Evolutionary conservation across 768 basidiomycete species (phyloP), one percentile per base, ranked within the genome.

Genomic region (Cantharellus cinnabarinus): DNA sequence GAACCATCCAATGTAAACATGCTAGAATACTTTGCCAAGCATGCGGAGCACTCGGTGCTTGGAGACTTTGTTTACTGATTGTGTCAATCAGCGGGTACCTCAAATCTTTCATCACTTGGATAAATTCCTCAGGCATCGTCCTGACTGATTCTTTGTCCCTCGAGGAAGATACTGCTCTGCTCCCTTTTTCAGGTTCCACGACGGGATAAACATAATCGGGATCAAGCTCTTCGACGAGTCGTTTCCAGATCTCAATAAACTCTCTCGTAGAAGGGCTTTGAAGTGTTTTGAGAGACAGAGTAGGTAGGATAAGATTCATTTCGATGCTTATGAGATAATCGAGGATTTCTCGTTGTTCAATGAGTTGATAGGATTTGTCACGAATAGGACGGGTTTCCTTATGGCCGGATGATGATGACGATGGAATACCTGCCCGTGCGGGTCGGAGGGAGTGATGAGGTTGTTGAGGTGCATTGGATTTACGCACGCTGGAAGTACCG

Each of bases 21-120:
- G 86, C 94, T 14, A 98, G 74, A 35, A 95, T 70, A 29, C 79
- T 74, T 0, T 89, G 88, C 95, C 94, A 98, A n/a, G 84, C 82
- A 70, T 89, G 85, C 74, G 85, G 83, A 58, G 82, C 84, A 0
- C 88, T 93, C 0, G 90, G 86, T 2, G 91, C 83, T 4, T 83
- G 83, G 3, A 98, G 70, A 77, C 87, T 89, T 63, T 87, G 91
- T 57, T 82, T 81, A 64, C 89, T 87, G 15, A 97, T 77, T 60
- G 79, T 76, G 56, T 82, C 76, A 2, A 80, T 76, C 60, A 81
- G 86, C 0, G 95, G 94, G 70, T 97, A 99, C 62, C 77, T 76
- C 42, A 89, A 69, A 3, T 82, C 78, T 67, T 80, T 84, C 63
- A 99, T 68, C 4, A 85, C 75, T 3, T 76, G 76, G 7, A 87